Conservation (phyloP, 148 eudicot genomes). For the Euryodendron excelsum region DNA sequence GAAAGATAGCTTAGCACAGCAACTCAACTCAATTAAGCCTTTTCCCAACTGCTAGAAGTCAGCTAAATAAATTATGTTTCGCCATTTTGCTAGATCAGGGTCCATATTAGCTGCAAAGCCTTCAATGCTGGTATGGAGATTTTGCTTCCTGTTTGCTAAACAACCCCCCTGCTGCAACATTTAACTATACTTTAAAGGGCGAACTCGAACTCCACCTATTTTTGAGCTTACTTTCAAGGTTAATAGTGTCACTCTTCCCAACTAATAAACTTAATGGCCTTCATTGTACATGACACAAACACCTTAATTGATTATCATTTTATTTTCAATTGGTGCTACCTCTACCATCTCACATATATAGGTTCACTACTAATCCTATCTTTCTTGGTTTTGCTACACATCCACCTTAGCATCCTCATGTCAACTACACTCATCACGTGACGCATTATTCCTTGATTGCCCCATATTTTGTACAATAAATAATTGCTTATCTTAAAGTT, state of each 20-base stretch:
- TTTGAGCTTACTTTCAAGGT: no score
- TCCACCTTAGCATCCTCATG: neutral
- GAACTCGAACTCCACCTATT: no score
- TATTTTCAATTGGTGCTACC: neutral
- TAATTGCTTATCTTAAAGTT: neutral
- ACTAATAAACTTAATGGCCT: no score
- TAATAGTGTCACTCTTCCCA: no score
- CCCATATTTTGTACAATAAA: neutral
- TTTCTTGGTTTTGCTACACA: neutral
- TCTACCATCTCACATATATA: neutral
- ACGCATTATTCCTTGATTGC: neutral
- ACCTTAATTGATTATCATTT: no score
- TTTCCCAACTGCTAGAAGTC: no score
- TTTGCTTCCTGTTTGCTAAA: neutral
- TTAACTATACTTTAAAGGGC: constrained; percentile 7
- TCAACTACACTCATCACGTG: neutral
- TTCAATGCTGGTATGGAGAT: neutral
- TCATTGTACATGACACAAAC: no score
- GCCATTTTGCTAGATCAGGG: no score
- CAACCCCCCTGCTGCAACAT: neutral
- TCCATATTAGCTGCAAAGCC: neutral
- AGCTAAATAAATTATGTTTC: no score
- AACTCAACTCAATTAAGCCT: no score
- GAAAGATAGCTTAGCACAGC: no score
- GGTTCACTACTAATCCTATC: neutral